These are phyloP conservation scores for Tolypocladium ophioglossoides DNA, from an alignment of 2,329 filamentous ascomycete species.

Conservation along the genomic window DNA sequence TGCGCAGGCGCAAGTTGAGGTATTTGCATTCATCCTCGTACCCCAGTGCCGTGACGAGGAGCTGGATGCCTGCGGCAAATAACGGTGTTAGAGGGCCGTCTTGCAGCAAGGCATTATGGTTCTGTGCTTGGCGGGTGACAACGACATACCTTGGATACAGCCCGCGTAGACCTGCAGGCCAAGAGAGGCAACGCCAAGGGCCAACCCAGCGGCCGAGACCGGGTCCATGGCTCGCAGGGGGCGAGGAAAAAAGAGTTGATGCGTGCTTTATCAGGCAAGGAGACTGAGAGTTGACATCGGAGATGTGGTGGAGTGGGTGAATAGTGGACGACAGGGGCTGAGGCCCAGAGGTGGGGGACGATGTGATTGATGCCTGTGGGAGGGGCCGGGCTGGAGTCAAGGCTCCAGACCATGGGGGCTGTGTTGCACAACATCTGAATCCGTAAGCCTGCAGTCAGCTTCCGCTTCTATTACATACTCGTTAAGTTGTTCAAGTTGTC, in stretches of 20 bases:
- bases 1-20: slow-evolving; percentile 35
- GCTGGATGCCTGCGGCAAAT: slow-evolving; percentile 27
- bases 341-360: not conserved
- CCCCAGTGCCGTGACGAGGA: slow-evolving; percentile 34
- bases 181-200: slow-evolving; percentile 33
- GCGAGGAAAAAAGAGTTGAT: not conserved
- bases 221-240: slow-evolving; percentile 24
- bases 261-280: not conserved
- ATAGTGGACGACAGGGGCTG: not conserved
- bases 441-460: too few relatives aligned
- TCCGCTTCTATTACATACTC: too few relatives aligned
- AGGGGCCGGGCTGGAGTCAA: not conserved
- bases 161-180: slow-evolving; percentile 35
- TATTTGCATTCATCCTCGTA: slow-evolving; percentile 38
- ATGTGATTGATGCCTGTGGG: not conserved
- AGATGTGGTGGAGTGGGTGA: not conserved
- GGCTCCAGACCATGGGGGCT: too few relatives aligned
- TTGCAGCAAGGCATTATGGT: too few relatives aligned
- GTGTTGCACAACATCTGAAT: too few relatives aligned
- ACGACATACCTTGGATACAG: slow-evolving; percentile 29
- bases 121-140: not conserved
- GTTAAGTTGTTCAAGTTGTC: too few relatives aligned
- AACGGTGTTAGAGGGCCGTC: not conserved
- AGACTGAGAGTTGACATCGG: not conserved
- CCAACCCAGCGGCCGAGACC: slow-evolving; percentile 30